Base-by-base conservation (phyloP, 805 yeast genomes). In the Ogataea corticis region DNA sequence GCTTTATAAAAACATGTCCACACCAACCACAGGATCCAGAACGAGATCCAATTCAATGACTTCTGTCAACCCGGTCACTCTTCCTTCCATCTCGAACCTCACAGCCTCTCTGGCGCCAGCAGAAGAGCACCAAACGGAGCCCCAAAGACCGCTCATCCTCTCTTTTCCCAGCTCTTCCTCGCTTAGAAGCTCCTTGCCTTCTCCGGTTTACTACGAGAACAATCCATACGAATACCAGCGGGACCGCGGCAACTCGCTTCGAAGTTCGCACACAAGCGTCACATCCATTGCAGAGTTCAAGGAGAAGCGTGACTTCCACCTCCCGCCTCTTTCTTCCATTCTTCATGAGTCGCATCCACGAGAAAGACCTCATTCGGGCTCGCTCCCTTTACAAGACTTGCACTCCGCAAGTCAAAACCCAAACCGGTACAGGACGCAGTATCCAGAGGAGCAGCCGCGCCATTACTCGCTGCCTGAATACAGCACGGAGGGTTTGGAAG, bases 271-370 rank as follows among this genome's bases (percentile, higher is more conserved):
- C 15, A 17, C 15, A 23, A 46, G 46, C 15, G 28, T 46, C 27
- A 13, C 33, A 25, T 37, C 45, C 16, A n/a, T 28, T 3, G 16
- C 39, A 12, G 51, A 48, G 3, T 14, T 12, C 5, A 42, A 28
- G 25, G 47, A 39, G 14, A 46, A 34, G 23, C 32, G 31, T 9
- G 55, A 50, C 5, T 38, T 51, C 23, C 56, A 54, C 13, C 46
- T 54, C 11, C 58, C 58, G 12, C 58, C 58, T 1, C 42, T 54
- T 30, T 51, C 58, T 9, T 44, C 55, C 3, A 51, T 54, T 14
- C 44, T 54, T 13, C 31, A 44, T 23, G 17, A 36, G 25, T 9
- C 25, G 9, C 9, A 21, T 54, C 14, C 31, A 42, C 29, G 14
- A 36, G 4, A 13, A 28, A 18, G 37, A 9, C 38, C 37, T 2